A percentile compares a stretch with the other conserved stretches of the same genome.
phyloP scores from a whole-genome alignment of 768 basidiomycete species.

The Suillus cothurnatus region DNA sequence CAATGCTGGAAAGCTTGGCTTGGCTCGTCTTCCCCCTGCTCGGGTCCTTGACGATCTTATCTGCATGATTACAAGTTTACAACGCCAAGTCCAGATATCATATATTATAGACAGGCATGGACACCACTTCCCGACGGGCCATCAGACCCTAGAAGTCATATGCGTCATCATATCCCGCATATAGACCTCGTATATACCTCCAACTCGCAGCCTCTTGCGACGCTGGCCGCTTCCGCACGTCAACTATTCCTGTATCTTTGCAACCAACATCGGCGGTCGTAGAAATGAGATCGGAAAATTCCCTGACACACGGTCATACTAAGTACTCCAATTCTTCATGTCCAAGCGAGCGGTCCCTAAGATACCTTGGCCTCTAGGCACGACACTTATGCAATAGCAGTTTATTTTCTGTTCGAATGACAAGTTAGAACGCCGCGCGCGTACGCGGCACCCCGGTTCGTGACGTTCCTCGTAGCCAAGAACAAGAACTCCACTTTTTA shows the following conservation, averaged over 20 bases:
- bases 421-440: no score
- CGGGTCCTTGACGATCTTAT: background rate
- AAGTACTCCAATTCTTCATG: background rate
- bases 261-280: background rate
- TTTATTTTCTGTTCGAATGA: no score
- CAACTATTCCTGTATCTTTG: background rate
- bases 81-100: background rate
- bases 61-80: background rate
- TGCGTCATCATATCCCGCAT: background rate
- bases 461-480: background rate
- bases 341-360: background rate
- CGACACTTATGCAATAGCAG: background rate
- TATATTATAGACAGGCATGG: background rate
- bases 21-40: background rate
- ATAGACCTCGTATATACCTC: no score
- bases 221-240: background rate
- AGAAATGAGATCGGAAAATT: background rate
- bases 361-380: background rate
- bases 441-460: no score
- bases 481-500: background rate
- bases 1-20: background rate
- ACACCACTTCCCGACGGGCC: background rate
- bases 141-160: background rate
- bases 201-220: no score
- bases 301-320: background rate